These are phyloP conservation scores for Spergularia marina DNA, from an alignment of 148 eudicot genomes.

Conservation along the genomic window DNA sequence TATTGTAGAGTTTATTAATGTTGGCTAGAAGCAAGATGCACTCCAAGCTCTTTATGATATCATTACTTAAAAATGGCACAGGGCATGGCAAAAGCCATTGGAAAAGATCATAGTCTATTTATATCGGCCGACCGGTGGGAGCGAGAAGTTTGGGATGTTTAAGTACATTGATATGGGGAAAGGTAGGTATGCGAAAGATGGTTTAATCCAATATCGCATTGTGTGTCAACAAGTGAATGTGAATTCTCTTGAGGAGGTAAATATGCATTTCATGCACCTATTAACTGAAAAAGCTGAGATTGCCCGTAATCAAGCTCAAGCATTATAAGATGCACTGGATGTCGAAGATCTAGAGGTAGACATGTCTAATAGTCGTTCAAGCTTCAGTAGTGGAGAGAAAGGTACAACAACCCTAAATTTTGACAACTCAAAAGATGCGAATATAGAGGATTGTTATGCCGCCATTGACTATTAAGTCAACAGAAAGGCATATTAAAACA, in stretches of 20 bases:
- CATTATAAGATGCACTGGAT: slow-evolving; percentile 87
- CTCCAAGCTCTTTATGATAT: slow-evolving; percentile 76
- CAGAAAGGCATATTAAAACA: no score
- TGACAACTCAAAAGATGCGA: no score
- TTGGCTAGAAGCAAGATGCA: slow-evolving; percentile 85
- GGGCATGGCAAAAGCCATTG: slow-evolving; percentile 78
- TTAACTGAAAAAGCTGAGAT: slow-evolving; percentile 83
- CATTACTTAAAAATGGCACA: slow-evolving; percentile 76
- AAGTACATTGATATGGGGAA: slow-evolving; percentile 79
- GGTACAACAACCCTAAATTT: no score
- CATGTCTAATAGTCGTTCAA: slow-evolving; percentile 84
- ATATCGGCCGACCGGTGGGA: no score
- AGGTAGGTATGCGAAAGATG: slow-evolving; percentile 90
- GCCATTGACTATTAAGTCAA: no score
- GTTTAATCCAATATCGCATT: slow-evolving; percentile 81
- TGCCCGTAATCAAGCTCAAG: slow-evolving; percentile 87
- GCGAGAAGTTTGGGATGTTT: no score
- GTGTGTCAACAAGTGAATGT: slow-evolving; percentile 96
- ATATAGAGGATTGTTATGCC: no score
- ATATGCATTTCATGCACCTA: slow-evolving; percentile 88
- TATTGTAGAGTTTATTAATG: slow-evolving; percentile 77
- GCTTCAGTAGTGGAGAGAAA: slow-evolving; percentile 93
- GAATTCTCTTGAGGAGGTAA: slow-evolving; percentile 84
- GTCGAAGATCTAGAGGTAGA: slow-evolving; percentile 93
- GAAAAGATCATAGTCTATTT: slow-evolving; percentile 81